Conservation (phyloP, 768 basidiomycete genomes). For the Collybiopsis luxurians region DNA sequence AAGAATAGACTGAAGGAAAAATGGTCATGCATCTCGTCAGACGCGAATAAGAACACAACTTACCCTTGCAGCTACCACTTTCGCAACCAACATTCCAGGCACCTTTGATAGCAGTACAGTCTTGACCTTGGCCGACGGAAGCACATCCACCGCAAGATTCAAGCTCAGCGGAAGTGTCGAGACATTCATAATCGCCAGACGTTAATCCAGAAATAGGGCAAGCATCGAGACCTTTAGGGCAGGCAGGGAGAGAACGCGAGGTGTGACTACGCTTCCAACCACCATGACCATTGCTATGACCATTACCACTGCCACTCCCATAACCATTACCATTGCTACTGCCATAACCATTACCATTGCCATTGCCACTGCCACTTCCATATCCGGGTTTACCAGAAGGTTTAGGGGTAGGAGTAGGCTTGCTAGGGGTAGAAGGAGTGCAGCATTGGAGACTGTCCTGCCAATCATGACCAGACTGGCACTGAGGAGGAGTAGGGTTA, state of each 20-base stretch:
- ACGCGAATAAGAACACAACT: slow-evolving; percentile 26
- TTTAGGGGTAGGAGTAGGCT: slow-evolving; percentile 29
- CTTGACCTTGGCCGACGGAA: slow-evolving; percentile 57
- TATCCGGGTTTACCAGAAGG: slow-evolving; percentile 31
- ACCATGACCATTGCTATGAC: slow-evolving; percentile 12
- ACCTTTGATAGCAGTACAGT: slow-evolving; percentile 67
- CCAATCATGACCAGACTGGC: slow-evolving; percentile 47
- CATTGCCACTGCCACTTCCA: slow-evolving; percentile 11
- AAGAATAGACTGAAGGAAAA: slow-evolving; percentile 1
- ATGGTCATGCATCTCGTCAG: background rate
- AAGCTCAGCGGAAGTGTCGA: slow-evolving; percentile 62
- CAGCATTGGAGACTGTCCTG: slow-evolving; percentile 38
- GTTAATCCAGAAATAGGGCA: slow-evolving; percentile 49
- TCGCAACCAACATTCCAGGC: slow-evolving; percentile 74
- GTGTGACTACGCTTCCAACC: slow-evolving; percentile 22
- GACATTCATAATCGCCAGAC: slow-evolving; percentile 51
- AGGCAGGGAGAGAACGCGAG: slow-evolving; percentile 39
- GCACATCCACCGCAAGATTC: slow-evolving; percentile 77
- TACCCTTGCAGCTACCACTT: slow-evolving; percentile 49
- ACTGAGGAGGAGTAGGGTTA: slow-evolving; percentile 44
- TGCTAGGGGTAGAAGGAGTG: slow-evolving; percentile 27
- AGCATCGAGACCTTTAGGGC: slow-evolving; percentile 52
- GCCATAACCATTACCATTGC: slow-evolving; percentile 15
- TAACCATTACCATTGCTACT: too few species aligned
- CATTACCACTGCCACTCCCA: slow-evolving; percentile 8